A percentile compares a stretch with the other conserved stretches of the same genome.
Conservation (phyloP, 257 asterid genomes). For the Solanum bulbocastanum region DNA sequence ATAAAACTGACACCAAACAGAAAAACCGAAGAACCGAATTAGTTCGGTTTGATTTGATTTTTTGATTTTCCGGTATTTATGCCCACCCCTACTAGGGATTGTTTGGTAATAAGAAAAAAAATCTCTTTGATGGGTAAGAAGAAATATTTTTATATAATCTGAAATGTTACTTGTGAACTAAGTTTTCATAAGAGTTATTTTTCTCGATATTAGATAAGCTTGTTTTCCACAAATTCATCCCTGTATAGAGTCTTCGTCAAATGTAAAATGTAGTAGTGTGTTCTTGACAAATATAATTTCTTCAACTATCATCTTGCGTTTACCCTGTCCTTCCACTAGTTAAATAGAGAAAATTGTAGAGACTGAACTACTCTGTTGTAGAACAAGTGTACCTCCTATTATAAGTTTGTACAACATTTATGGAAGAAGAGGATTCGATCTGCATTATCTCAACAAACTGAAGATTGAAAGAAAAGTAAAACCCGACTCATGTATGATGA, state of each 20-base stretch:
- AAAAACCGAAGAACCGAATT: too few relatives aligned
- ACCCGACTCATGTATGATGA: not conserved
- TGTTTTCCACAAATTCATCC: not conserved
- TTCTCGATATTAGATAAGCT: not conserved
- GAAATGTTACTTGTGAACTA: not conserved
- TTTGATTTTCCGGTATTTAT: too few relatives aligned
- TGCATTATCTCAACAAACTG: not conserved
- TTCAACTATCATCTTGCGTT: not conserved
- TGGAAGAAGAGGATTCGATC: not conserved
- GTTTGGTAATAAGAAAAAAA: not conserved
- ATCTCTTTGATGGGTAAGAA: too few relatives aligned
- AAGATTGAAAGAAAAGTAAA: not conserved
- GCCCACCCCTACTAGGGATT: too few relatives aligned
- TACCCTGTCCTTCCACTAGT: not conserved
- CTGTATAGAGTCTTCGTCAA: not conserved
- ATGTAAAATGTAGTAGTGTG: not conserved
- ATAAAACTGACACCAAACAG: too few relatives aligned
- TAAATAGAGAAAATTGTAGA: not conserved
- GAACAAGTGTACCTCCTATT: not conserved
- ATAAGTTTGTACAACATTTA: not conserved
- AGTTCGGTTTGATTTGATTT: rapidly evolving
- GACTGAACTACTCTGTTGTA: not conserved
- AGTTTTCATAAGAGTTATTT: not conserved
- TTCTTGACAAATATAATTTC: not conserved
- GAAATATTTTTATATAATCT: not conserved